Base-by-base conservation (phyloP, 2,329 filamentous ascomycete species). In the Colletotrichum liaoningense region DNA sequence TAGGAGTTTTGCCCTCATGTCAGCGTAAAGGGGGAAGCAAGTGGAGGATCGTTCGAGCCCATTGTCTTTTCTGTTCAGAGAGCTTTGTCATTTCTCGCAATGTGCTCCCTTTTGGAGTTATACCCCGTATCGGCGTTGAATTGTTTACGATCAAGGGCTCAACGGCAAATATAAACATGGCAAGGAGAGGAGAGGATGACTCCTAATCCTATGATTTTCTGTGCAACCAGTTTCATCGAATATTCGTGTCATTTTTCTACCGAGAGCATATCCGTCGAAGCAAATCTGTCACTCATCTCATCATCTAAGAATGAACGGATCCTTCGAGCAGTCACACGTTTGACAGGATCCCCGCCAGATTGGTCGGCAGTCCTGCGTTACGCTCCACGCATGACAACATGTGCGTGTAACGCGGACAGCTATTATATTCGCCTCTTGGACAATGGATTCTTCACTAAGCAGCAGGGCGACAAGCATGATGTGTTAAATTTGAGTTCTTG, bases 161-260 rank as follows among this genome's bases (percentile, higher is more conserved):
- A 35, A 63, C 46, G 60, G 28, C 7, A 35, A 28, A 35, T 35
- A 63, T 35, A 63, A 14, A 54, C 28, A 63, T 26, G 19, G 30
- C 19, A 28, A 30, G 26, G 81, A 82, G 42, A 89, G 81, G 26
- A 33, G 19, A 42, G 28, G 26, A 35, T 8, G 42, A 49, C 8
- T 49, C 19, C 42, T 49, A n/a, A 3, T 49, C 42, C 42, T 22
- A 22, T 49, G 16, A 49, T 49, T 49, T 8, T 49, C 3, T 49
- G 42, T 49, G 42, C 42, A 49, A 22, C 4, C 42, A 42, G 19
- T 49, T 22, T 49, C 42, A 22, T 22, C 19, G 19, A n/a, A 49
- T 9, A 9, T 49, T 4, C 19, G 7, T 49, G 19, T 22, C 42
- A 2, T 49, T 49, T 11, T 11, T 22, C 42, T 19, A 49, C 42